These are phyloP conservation scores for Lizonia empirigonia DNA, from an alignment of 2,329 filamentous ascomycete species.

Conservation along the genomic window DNA sequence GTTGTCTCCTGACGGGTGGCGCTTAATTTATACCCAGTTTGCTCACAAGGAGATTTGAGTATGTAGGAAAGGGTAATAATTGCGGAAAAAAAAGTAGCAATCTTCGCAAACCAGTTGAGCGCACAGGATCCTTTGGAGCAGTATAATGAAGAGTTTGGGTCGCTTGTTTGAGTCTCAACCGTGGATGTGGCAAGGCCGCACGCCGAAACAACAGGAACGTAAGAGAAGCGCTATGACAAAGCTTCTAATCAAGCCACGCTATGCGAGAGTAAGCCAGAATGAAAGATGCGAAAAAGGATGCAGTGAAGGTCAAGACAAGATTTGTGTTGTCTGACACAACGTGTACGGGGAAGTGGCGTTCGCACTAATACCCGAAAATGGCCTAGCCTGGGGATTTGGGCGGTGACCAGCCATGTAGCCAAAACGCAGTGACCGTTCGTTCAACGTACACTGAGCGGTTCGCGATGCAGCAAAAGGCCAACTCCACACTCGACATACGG, in stretches of 20 bases:
- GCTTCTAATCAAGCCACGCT: conserved; percentile 36
- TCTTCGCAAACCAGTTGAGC: neutral
- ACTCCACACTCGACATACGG: conserved; percentile 11
- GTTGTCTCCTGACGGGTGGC: neutral
- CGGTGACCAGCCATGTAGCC: conserved; percentile 29
- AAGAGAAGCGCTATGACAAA: conserved; percentile 25
- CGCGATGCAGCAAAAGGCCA: conserved; percentile 17
- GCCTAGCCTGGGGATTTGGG: conserved; percentile 9
- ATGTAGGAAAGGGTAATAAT: neutral
- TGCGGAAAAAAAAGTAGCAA: neutral
- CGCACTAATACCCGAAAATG: conserved; percentile 9
- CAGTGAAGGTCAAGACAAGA: neutral
- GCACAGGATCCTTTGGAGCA: neutral
- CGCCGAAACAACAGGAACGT: conserved; percentile 27
- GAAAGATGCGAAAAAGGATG: conserved; percentile 9
- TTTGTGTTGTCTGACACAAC: conserved; percentile 2
- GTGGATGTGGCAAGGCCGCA: conserved; percentile 35
- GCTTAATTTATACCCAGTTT: neutral
- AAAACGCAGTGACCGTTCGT: conserved; percentile 29
- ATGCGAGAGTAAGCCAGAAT: conserved; percentile 32
- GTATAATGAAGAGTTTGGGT: neutral
- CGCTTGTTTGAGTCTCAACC: conserved; percentile 3
- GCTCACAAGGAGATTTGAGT: no score
- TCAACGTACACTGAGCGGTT: conserved; percentile 26
- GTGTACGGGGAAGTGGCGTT: conserved; percentile 17